These are phyloP conservation scores for Bacidia gigantensis DNA, from an alignment of 495 filamentous ascomycete genomes.

Conservation along the genomic window DNA sequence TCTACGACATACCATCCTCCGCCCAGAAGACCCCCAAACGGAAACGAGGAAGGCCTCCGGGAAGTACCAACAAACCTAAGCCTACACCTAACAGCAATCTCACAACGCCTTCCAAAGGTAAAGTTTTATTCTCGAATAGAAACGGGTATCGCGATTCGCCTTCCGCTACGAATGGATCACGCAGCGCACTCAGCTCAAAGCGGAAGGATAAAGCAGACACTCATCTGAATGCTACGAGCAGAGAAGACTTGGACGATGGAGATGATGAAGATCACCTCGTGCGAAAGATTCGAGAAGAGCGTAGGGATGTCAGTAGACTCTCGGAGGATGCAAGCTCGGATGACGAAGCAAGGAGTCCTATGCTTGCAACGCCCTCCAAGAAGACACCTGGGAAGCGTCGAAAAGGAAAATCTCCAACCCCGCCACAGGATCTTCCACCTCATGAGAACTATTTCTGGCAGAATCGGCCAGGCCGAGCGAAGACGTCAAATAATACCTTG, in stretches of 20 bases:
- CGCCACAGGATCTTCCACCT: slow-evolving; percentile 62
- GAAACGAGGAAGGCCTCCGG: slow-evolving; percentile 16
- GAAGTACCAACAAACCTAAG: slow-evolving; percentile 15
- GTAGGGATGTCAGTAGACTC: slow-evolving; percentile 27
- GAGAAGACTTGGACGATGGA: slow-evolving; percentile 33
- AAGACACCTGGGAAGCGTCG: slow-evolving; percentile 42
- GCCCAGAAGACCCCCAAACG: slow-evolving; percentile 10
- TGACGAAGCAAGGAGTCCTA: slow-evolving; percentile 3
- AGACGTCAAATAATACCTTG: slow-evolving; percentile 79
- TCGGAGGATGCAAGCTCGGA: slow-evolving; percentile 20
- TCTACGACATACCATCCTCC: not conserved
- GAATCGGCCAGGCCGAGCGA: slow-evolving; percentile 63
- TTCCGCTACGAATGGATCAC: slow-evolving; percentile 10
- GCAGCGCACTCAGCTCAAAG: slow-evolving; percentile 68
- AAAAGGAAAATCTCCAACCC: slow-evolving; percentile 63
- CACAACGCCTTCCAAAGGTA: slow-evolving; percentile 7
- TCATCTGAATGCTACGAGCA: slow-evolving; percentile 50
- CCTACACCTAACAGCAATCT: slow-evolving; percentile 6
- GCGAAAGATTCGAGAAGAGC: slow-evolving; percentile 46
- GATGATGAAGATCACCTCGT: slow-evolving; percentile 65
- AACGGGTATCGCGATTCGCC: no score
- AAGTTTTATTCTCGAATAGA: slow-evolving; percentile 10
- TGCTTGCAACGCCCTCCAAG: slow-evolving; percentile 38
- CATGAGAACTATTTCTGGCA: slow-evolving; percentile 92
- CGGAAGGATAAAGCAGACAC: slow-evolving; percentile 70